Percentiles rank a stretch among this genome's conserved stretches.
Conservation (phyloP, 164 flowering plant genomes). For the Chimonanthus salicifolius region DNA sequence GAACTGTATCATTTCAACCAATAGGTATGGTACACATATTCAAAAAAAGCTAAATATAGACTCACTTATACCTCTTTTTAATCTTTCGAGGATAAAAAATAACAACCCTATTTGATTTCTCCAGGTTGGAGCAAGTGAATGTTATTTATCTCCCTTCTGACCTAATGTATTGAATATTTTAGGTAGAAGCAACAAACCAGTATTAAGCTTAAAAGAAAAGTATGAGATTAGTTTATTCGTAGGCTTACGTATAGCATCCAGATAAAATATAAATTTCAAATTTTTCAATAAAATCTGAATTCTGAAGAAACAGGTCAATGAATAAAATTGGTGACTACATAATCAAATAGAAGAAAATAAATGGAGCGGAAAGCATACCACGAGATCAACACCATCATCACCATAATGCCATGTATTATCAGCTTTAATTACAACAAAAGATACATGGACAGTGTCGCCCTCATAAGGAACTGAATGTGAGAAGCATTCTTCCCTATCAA, state of each 20-base stretch:
- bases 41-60: too few relatives aligned
- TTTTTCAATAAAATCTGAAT: too few relatives aligned
- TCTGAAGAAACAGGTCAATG: not conserved
- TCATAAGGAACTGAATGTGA: conserved; percentile 71
- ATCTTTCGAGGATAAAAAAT: too few relatives aligned
- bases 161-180: not conserved
- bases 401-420: conserved; percentile 69
- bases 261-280: not conserved
- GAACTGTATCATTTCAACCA: not conserved
- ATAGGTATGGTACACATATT: not conserved
- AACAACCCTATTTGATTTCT: not conserved
- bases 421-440: conserved; percentile 81
- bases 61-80: not conserved
- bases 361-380: conserved; percentile 46
- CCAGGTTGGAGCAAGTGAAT: not conserved
- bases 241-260: too few relatives aligned
- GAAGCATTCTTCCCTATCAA: conserved; percentile 90
- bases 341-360: not conserved
- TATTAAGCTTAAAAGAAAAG: not conserved
- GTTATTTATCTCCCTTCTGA: not conserved
- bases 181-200: not conserved
- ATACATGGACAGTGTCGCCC: conserved; percentile 73
- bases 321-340: not conserved
- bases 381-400: conserved; percentile 81
- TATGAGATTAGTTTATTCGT: too few relatives aligned